Conservation (phyloP, 1,139 yeast species). For the Hemisphaericaspora xylofermentans region DNA sequence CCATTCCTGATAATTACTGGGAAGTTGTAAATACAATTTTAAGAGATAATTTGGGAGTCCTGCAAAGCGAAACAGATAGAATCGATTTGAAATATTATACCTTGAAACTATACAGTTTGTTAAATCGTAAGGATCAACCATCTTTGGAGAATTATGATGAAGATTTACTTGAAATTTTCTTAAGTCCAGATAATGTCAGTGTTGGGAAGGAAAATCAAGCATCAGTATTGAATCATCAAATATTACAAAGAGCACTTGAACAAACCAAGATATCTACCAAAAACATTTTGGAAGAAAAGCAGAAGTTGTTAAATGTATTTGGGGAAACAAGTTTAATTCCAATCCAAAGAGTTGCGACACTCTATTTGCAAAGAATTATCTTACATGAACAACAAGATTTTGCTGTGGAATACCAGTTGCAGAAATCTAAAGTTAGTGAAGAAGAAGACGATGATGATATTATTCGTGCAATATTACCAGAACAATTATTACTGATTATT, state of each 20-base stretch:
- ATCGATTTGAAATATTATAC: slow-evolving; percentile 49
- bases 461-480: slow-evolving; percentile 35
- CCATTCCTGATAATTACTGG: slow-evolving; percentile 32
- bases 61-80: slow-evolving; percentile 35
- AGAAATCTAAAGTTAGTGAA: slow-evolving; percentile 26
- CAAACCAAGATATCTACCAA: slow-evolving; percentile 11
- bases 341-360: slow-evolving; percentile 38
- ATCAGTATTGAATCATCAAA: slow-evolving; percentile 30
- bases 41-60: slow-evolving; percentile 51
- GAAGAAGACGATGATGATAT: slow-evolving; percentile 19
- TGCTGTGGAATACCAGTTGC: slow-evolving; percentile 61
- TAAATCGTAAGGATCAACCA: slow-evolving; percentile 1
- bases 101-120: slow-evolving; percentile 37
- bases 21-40: slow-evolving; percentile 40
- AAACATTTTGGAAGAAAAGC: slow-evolving; percentile 17
- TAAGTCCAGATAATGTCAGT: slow-evolving; percentile 24
- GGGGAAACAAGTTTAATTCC: slow-evolving; percentile 21
- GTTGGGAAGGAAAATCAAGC: slow-evolving; percentile 30
- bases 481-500: slow-evolving; percentile 27
- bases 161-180: slow-evolving; percentile 40
- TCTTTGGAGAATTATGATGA: slow-evolving; percentile 22
- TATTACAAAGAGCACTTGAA: slow-evolving; percentile 25
- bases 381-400: slow-evolving; percentile 49
- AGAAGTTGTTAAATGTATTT: slow-evolving; percentile 24
- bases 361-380: slow-evolving; percentile 36